phyloP scores from a whole-genome alignment of 352 stramenopile genomes.

The Pythium phragmiticola region DNA sequence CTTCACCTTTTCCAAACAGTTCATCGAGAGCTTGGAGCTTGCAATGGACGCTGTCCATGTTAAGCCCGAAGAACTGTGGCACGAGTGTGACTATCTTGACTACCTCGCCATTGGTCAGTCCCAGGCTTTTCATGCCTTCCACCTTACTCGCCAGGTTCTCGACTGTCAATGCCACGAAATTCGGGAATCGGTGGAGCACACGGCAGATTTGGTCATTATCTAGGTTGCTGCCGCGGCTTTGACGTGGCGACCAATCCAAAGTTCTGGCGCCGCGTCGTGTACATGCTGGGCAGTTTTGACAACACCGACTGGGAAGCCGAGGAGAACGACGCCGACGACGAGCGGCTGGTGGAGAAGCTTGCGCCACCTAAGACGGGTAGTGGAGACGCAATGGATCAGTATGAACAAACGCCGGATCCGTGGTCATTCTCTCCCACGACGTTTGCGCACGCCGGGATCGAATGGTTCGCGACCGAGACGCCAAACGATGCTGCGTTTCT shows the following conservation, averaged over 20 bases:
- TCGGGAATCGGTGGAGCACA: constrained; percentile 41
- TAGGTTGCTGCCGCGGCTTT: constrained; percentile 15
- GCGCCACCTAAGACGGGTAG: no score
- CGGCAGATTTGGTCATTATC: constrained; percentile 36
- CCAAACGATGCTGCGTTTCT: no score
- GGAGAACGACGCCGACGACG: no score
- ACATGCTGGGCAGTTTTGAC: background rate
- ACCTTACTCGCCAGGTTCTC: constrained; percentile 38
- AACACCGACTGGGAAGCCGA: no score
- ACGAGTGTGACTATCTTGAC: constrained; percentile 34
- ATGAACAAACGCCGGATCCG: background rate
- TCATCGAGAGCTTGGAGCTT: constrained; percentile 41
- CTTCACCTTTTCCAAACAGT: no score
- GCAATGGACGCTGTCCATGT: constrained; percentile 34
- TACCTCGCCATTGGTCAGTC: constrained; percentile 33
- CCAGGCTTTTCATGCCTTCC: constrained; percentile 30
- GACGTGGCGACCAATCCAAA: background rate
- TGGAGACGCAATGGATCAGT: no score
- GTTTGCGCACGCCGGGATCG: background rate
- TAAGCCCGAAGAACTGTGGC: constrained; percentile 43
- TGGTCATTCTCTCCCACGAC: background rate
- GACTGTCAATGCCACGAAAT: constrained; percentile 33
- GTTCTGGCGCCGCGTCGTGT: background rate
- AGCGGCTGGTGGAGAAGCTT: no score
- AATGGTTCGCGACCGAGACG: background rate